Evolutionary conservation across 192 early-diverging fungal genomes (phyloP).

Genomic region (Linderina pennispora): DNA sequence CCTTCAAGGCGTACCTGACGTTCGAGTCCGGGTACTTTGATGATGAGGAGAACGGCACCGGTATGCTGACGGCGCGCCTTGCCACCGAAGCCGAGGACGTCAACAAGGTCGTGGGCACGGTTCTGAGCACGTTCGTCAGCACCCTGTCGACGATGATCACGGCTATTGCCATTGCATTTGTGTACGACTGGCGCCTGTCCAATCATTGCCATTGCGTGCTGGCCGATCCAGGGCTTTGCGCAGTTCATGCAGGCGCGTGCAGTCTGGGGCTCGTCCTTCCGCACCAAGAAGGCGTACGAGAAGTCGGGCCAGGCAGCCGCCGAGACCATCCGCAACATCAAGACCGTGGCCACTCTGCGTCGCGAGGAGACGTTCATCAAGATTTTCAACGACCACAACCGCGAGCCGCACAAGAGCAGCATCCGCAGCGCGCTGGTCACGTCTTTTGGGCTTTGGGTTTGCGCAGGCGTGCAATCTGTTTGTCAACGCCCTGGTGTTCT

Average conservation of each 20-base stretch:
- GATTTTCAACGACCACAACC: constrained; percentile 40
- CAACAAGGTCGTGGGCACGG: constrained; percentile 39
- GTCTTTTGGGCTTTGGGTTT: constrained; percentile 47
- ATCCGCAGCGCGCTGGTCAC: constrained; percentile 36
- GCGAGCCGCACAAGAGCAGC: constrained; percentile 41
- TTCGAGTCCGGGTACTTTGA: constrained; percentile 77
- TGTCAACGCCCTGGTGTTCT: constrained; percentile 54
- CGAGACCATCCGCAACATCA: constrained; percentile 79
- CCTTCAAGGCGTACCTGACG: constrained; percentile 58
- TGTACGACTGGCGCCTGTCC: constrained; percentile 55
- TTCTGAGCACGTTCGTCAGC: constrained; percentile 29
- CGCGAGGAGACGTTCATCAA: constrained; percentile 47
- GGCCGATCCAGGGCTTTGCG: constrained; percentile 65
- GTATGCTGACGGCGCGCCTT: constrained; percentile 63
- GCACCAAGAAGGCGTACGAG: constrained; percentile 61
- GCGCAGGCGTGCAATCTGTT: constrained; percentile 52
- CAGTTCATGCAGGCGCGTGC: constrained; percentile 57
- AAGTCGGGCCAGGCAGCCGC: constrained; percentile 63
- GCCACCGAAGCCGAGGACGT: constrained; percentile 61
- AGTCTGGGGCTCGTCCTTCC: constrained; percentile 34
- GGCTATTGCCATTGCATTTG: constrained; percentile 47
- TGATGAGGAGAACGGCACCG: constrained; percentile 58
- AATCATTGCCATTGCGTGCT: constrained; percentile 55
- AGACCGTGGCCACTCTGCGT: constrained; percentile 75
- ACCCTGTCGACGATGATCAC: constrained; percentile 21